phyloP scores from a whole-genome alignment of 768 basidiomycete species.

The Royoungia palumana region DNA sequence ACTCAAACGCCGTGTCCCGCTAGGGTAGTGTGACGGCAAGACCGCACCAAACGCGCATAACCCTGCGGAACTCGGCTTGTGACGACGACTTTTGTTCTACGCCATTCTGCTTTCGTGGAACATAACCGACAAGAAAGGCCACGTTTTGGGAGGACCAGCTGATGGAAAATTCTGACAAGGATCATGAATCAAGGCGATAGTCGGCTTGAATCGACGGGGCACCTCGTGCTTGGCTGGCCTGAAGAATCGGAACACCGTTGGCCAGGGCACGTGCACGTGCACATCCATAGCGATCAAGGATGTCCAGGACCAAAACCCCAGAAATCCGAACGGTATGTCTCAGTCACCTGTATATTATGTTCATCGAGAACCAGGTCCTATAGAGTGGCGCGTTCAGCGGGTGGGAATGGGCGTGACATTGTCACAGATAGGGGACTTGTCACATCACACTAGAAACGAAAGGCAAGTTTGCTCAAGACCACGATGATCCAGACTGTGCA shows the following conservation, averaged over 20 bases:
- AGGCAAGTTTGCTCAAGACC: constrained; percentile 32
- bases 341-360: constrained; percentile 1
- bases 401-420: constrained; percentile 20
- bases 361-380: not conserved
- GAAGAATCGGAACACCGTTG: constrained; percentile 16
- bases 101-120: constrained; percentile 18
- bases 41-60: constrained; percentile 24
- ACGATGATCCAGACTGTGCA: constrained; percentile 22
- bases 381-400: not conserved
- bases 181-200: constrained; percentile 4
- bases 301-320: not conserved
- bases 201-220: not conserved
- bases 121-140: not conserved
- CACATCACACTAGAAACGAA: constrained; percentile 23
- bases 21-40: constrained; percentile 27
- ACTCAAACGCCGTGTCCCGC: constrained; percentile 19
- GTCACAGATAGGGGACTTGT: constrained; percentile 29
- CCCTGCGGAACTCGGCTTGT: constrained; percentile 17
- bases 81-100: constrained; percentile 7
- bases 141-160: not conserved
- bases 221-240: not conserved
- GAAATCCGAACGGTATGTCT: constrained; percentile 2
- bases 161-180: not conserved
- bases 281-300: not conserved
- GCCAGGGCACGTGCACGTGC: not conserved